Percentiles rank a stretch among this genome's conserved stretches.
phyloP scores from a whole-genome alignment of 2,329 filamentous ascomycete genomes.

The Colletotrichum gigasporum region DNA sequence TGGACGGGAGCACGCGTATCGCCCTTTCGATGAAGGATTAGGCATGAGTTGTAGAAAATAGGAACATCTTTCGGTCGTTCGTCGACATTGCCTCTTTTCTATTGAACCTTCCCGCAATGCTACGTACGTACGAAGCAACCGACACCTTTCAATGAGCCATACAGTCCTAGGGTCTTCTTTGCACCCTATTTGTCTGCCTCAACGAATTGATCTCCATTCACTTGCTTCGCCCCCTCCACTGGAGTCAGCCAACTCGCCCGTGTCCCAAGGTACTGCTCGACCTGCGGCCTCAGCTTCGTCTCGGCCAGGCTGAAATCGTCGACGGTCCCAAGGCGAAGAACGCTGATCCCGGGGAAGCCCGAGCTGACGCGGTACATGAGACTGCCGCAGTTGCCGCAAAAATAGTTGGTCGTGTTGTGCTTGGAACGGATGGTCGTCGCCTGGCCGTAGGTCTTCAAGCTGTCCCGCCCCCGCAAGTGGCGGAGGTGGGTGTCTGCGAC shows the following conservation, averaged over 20 bases:
- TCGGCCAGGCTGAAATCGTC: conserved; percentile 69
- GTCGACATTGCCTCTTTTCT: too few relatives aligned
- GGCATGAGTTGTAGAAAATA: not conserved
- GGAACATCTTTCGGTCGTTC: too few relatives aligned
- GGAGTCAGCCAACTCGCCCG: conserved; percentile 59
- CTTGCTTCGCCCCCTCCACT: conserved; percentile 45
- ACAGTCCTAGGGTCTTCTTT: too few relatives aligned
- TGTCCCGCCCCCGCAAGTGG: conserved; percentile 61
- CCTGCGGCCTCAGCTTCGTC: conserved; percentile 61
- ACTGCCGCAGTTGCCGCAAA: conserved; percentile 67
- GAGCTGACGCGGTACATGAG: conserved; percentile 65
- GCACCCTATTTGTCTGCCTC: too few relatives aligned
- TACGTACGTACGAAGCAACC: too few relatives aligned
- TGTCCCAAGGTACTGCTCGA: conserved; percentile 63
- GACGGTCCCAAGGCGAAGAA: conserved; percentile 67
- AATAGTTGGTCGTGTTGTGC: conserved; percentile 68
- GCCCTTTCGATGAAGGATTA: not conserved
- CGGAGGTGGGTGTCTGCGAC: conserved; percentile 54
- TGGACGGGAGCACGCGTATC: conserved; percentile 61
- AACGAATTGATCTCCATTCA: too few relatives aligned
- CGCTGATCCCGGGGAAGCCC: conserved; percentile 53
- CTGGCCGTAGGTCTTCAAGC: conserved; percentile 57
- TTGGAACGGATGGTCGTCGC: conserved; percentile 55
- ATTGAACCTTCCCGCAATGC: too few relatives aligned
- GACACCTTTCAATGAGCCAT: not conserved